phyloP scores from a whole-genome alignment of 805 yeast species.

The Alloascoidea hylecoeti region DNA sequence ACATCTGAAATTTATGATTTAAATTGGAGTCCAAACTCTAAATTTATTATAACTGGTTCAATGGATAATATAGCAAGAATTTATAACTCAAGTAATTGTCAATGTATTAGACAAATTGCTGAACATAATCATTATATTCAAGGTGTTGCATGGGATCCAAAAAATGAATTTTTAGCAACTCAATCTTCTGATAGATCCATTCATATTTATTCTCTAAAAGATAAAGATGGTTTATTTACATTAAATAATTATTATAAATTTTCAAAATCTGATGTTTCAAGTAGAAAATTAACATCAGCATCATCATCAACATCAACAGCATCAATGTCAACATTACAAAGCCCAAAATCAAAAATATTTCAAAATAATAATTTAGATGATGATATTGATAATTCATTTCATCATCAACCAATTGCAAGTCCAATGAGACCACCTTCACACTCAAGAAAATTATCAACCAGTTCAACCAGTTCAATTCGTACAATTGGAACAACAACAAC shows the following conservation, averaged over 20 bases:
- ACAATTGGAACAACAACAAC: conserved; percentile 20
- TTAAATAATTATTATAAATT: conserved; percentile 32
- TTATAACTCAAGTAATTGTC: conserved; percentile 42
- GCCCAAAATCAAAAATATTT: background rate
- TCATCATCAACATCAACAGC: conserved; percentile 3
- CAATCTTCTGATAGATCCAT: conserved; percentile 86
- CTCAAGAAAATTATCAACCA: conserved; percentile 28
- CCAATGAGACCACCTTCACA: conserved; percentile 12
- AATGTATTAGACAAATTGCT: conserved; percentile 39
- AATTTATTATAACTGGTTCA: conserved; percentile 70
- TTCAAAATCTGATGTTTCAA: conserved; percentile 44
- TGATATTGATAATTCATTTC: background rate
- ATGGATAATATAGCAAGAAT: conserved; percentile 79
- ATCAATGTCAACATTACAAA: conserved; percentile 3
- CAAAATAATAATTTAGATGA: background rate
- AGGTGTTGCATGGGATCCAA: conserved; percentile 95
- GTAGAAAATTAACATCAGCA: conserved; percentile 8
- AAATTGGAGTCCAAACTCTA: conserved; percentile 83
- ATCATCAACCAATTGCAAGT: background rate
- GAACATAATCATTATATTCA: conserved; percentile 87
- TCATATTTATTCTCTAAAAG: conserved; percentile 41
- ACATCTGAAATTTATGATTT: conserved; percentile 79
- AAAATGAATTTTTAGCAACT: conserved; percentile 60
- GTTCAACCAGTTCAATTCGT: conserved; percentile 18
- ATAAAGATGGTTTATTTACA: conserved; percentile 16